Conservation (phyloP, 257 asterid species). For the Solanum verrucosum region DNA sequence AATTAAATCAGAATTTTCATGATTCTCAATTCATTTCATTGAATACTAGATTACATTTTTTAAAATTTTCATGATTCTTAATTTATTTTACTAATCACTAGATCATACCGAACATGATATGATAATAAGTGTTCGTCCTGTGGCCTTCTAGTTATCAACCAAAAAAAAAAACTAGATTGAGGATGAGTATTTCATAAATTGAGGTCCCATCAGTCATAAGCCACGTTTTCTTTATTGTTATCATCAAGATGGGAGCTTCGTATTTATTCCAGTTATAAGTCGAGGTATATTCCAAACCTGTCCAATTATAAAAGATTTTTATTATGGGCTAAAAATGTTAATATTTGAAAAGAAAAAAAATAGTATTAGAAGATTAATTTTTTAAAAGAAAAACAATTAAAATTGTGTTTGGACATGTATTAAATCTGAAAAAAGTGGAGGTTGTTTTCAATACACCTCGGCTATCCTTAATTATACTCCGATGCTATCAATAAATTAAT, state of each 20-base stretch:
- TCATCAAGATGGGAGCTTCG: not conserved
- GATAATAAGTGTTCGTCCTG: not conserved
- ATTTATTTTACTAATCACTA: rapidly evolving
- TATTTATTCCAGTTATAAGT: not conserved
- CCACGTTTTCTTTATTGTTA: not conserved
- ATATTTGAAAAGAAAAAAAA: not conserved
- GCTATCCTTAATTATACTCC: not conserved
- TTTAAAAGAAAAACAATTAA: not conserved
- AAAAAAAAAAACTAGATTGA: not conserved
- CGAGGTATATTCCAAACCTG: not conserved
- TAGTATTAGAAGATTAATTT: not conserved
- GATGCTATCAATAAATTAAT: not conserved
- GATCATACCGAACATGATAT: not conserved
- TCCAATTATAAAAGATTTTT: not conserved
- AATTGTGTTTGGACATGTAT: not conserved
- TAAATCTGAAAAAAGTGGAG: not conserved
- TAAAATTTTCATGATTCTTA: too few species aligned
- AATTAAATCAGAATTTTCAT: too few species aligned
- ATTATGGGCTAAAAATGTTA: not conserved
- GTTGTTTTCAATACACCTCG: too few species aligned
- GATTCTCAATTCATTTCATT: too few species aligned
- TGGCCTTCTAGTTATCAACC: not conserved
- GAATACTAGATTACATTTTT: too few species aligned
- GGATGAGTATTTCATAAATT: not conserved
- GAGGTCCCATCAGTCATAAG: not conserved